Evolutionary conservation across 2,329 filamentous ascomycete species (phyloP), one percentile per base, ranked within the genome.

Genomic region (Fusarium avenaceum): DNA sequence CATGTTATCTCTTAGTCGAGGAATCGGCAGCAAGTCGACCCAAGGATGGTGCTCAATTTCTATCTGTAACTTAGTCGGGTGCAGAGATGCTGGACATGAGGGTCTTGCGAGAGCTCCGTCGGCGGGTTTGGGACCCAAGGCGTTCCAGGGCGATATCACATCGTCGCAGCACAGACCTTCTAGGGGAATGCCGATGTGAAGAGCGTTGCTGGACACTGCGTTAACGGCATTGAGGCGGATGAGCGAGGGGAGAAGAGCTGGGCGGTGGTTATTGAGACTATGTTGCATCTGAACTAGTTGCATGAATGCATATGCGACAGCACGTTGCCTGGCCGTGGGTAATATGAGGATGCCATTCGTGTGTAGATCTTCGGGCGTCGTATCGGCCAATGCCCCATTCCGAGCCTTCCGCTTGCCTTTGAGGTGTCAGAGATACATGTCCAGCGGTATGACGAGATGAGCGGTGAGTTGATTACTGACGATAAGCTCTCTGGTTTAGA

Each of bases 161-260:
- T 72, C 62, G 22, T 72, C 70, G 19, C 49, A 30, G 19, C 68
- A 72, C 28, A 72, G 30, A 3, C 65, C 62, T 15, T 71, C 54
- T 2, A 54, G 48, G 0, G 70, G 57, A 6, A 72, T 57, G 3
- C 70, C 70, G 4, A 72, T 39, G 5, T 53, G 24, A 0, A 40
- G 22, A 6, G 70, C 70, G 38, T 72, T 72, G 15, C 28, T 59
- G 4, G 70, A 70, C 1, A 72, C 47, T 5, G 65, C 71, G 42
- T 72, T 70, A 1, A 62, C 56, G 54, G 63, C 70, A 30, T 73
- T 73, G 24, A 73, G 69, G 15, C 71, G 71, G 30, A 73, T 73
- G 10, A 73, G 61, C 0, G 61, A 57, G 4, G 69, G 71, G 1
- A 73, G 53, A 17, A 64, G 49, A 17, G 57, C 47, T 28, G 52